phyloP scores from a whole-genome alignment of 2,329 filamentous ascomycete genomes.

The Sporothrix dimorphospora region DNA sequence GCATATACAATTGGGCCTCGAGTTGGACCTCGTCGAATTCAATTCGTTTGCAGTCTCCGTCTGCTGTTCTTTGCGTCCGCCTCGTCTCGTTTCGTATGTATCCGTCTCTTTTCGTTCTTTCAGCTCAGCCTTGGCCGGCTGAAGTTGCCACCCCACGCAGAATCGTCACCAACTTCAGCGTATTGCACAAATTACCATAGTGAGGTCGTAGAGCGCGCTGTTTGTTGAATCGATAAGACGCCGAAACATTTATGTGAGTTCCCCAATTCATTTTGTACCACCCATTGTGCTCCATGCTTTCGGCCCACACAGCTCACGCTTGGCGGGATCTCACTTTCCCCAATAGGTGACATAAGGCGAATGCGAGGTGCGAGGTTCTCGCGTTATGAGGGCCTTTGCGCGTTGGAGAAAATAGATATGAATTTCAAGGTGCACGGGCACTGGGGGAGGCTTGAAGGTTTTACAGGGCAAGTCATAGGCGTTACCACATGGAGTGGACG shows the following conservation, averaged over 20 bases:
- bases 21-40: neutral
- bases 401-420: neutral
- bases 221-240: too few species aligned
- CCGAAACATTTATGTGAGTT: too few species aligned
- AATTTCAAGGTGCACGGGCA: neutral
- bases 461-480: neutral
- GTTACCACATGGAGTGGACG: neutral
- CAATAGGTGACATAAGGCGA: neutral
- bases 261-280: too few species aligned
- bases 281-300: too few species aligned
- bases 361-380: neutral
- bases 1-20: neutral
- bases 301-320: too few species aligned
- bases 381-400: neutral
- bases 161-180: neutral
- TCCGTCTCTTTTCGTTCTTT: neutral
- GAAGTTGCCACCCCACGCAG: neutral
- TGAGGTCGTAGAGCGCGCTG: too few species aligned
- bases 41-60: neutral
- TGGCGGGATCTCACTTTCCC: too few species aligned
- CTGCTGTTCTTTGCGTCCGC: neutral
- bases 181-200: too few species aligned
- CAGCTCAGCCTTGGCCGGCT: neutral
- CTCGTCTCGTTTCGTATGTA: neutral
- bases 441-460: neutral